phyloP scores from a whole-genome alignment of 148 eudicot genomes.

The Vaccinium corymbosum region DNA sequence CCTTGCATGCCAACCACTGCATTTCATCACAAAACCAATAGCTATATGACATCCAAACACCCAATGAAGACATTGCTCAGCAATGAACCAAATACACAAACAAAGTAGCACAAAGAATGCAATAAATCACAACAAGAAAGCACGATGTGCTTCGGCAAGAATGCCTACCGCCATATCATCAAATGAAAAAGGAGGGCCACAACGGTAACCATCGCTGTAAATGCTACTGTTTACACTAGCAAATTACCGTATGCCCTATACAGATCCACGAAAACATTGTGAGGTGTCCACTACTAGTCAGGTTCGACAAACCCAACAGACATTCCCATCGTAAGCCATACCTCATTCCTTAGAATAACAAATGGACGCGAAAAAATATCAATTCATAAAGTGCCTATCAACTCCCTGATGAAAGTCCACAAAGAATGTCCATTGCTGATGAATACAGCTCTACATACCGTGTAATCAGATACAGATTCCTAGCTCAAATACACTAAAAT shows the following conservation, averaged over 20 bases:
- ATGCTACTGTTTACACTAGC: background rate
- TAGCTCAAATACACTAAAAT: background rate
- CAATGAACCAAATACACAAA: background rate
- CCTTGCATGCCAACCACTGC: slow-evolving; percentile 48
- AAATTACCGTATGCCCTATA: background rate
- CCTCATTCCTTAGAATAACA: background rate
- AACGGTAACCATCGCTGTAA: background rate
- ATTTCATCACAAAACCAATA: slow-evolving; percentile 16
- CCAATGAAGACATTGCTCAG: slow-evolving; percentile 1
- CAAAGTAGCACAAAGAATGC: too few species aligned
- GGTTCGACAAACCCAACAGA: background rate
- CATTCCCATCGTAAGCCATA: background rate
- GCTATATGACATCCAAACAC: background rate
- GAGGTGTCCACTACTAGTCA: too few species aligned
- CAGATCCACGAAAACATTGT: too few species aligned
- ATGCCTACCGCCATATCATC: background rate
- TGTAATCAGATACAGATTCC: background rate
- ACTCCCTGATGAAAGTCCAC: slow-evolving; percentile 24
- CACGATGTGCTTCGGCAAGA: background rate
- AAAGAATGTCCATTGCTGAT: background rate
- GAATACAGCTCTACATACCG: background rate
- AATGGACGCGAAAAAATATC: background rate
- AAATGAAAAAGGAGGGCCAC: background rate
- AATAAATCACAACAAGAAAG: background rate
- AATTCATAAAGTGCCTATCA: slow-evolving; percentile 20